Base-by-base conservation (phyloP, 1,139 yeast species). In the Candida sojae region DNA sequence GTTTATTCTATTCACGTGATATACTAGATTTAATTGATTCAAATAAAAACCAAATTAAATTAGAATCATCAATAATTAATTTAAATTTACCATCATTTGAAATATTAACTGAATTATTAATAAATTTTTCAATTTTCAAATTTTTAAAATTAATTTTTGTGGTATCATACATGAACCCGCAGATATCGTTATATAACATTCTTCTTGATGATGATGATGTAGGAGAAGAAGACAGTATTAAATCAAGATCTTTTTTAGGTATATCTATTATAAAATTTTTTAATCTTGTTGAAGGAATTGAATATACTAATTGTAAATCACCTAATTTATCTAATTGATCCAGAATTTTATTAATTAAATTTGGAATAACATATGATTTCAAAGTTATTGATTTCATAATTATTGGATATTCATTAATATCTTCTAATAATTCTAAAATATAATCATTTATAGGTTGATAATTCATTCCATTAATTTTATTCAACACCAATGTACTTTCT, bases 251-350 rank as follows among this genome's bases (percentile, higher is more conserved):
- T 6, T 45, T 44, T 25, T 53, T 50, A 3, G 69, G 67, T 2
- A 68, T 54, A n/a, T 59, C 62, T 4, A 68, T 51, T 7, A 59
- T 53, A 5, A 68, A 61, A 47, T 60, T 59, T 29, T 57, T 53
- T 28, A 68, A 52, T 42, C 57, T 56, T 29, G 42, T 52, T 49
- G 52, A 45, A 17, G 43, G 38, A 6, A 46, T 35, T 4, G 31
- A 9, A 41, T 56, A 58, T 1, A 57, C 54, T 30, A 63, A 36
- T 46, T 61, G 62, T 9, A 59, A 39, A 39, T 61, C 57, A 11
- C 60, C 63, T 9, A 47, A 12, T 25, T 36, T 35, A 7, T 25
- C 36, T 10, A 52, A 29, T 29, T 45, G 21, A 6, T 29, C 28
- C 43, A 49, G 52, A 30, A 58, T 36, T 39, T 49, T 46, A 42